These are phyloP conservation scores for Theobroma grandiflorum DNA, from an alignment of 441 rosid species.

Conservation along the genomic window DNA sequence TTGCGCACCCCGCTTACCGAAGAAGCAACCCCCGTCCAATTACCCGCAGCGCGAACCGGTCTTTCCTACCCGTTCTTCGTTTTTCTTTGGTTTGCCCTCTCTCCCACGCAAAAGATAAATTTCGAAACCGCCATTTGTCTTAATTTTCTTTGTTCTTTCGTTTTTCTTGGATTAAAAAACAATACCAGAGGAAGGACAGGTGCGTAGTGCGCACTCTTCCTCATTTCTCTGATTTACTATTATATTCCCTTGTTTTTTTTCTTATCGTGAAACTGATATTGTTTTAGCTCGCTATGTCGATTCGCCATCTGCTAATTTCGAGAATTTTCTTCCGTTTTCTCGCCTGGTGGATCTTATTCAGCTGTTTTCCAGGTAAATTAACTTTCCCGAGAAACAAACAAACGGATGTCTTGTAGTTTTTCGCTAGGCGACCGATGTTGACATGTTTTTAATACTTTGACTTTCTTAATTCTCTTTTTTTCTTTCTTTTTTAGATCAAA, in stretches of 20 bases:
- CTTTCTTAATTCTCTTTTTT: neutral
- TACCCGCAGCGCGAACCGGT: constrained; percentile 30
- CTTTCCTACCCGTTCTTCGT: neutral
- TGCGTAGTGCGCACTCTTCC: constrained; percentile 29
- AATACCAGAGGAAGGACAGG: neutral
- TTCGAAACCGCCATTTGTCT: constrained; percentile 2
- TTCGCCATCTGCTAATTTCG: constrained; percentile 23
- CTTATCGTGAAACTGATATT: neutral
- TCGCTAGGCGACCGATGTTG: neutral
- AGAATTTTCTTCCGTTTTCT: constrained; percentile 15
- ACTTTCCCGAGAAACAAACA: constrained; percentile 15
- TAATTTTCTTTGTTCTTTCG: neutral
- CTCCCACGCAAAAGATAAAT: constrained; percentile 2
- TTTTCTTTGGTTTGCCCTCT: neutral
- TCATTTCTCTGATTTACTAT: neutral
- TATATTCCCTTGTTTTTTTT: neutral
- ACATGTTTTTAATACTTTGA: neutral
- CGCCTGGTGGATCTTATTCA: constrained; percentile 40
- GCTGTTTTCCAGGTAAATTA: constrained; percentile 67
- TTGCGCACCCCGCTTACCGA: constrained; percentile 19
- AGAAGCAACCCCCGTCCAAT: constrained; percentile 16
- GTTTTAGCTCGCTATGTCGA: constrained; percentile 36
- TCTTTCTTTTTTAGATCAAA: neutral
- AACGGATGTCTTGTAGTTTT: neutral
- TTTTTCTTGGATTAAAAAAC: neutral